Evolutionary conservation across 352 stramenopile genomes (phyloP).

Genomic region (Phytophthora aleatoria): DNA sequence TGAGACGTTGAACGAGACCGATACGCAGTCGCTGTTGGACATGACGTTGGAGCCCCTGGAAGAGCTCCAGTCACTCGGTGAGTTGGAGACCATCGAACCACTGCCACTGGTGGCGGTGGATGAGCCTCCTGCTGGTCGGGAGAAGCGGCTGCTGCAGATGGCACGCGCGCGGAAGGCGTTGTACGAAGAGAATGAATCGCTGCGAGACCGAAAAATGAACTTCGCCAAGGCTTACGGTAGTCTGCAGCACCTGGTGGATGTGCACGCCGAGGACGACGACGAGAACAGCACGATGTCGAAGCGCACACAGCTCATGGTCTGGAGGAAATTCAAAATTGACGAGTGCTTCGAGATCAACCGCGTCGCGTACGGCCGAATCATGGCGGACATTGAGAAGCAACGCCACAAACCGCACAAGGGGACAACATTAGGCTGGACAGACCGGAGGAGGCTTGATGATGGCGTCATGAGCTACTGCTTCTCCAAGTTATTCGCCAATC

Average conservation of each 20-base stretch:
- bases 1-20: conserved; percentile 18
- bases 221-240: conserved; percentile 53
- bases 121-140: conserved; percentile 17
- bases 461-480: conserved; percentile 46
- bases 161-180: conserved; percentile 40
- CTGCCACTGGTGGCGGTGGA: conserved; percentile 13
- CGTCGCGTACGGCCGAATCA: conserved; percentile 42
- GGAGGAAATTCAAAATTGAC: conserved; percentile 42
- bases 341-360: conserved; percentile 53
- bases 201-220: conserved; percentile 39
- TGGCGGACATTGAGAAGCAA: conserved; percentile 43
- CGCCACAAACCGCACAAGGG: conserved; percentile 34
- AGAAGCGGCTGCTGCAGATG: conserved; percentile 38
- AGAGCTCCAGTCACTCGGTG: conserved; percentile 23
- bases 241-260: conserved; percentile 53
- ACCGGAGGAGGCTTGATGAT: conserved; percentile 33
- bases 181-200: conserved; percentile 53
- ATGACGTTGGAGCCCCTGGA: conserved; percentile 29
- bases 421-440: conserved; percentile 51
- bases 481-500: conserved; percentile 46
- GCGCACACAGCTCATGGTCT: conserved; percentile 40
- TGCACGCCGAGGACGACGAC: conserved; percentile 34
- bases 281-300: conserved; percentile 20
- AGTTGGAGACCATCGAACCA: conserved; percentile 28
- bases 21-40: conserved; percentile 31